phyloP scores from a whole-genome alignment of 192 early-diverging fungal genomes.

The Coemansia sp. region DNA sequence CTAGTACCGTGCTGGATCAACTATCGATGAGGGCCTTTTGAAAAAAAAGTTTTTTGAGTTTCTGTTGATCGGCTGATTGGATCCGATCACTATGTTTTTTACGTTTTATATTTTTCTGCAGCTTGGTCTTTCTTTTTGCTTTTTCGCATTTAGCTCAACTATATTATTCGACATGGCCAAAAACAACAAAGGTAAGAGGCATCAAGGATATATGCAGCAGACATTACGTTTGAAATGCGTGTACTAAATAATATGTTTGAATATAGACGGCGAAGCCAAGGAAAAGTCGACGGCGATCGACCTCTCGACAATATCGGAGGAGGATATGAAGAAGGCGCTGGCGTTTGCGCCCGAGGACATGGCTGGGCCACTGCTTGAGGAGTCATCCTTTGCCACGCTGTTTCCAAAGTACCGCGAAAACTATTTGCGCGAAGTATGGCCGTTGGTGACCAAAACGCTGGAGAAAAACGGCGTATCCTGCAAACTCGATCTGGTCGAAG shows the following conservation, averaged over 20 bases:
- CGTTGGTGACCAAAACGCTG: constrained; percentile 76
- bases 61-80: neutral
- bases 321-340: constrained; percentile 78
- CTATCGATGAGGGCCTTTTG: no score
- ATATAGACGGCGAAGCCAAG: constrained; percentile 9
- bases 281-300: constrained; percentile 38
- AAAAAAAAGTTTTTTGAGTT: no score
- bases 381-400: constrained; percentile 94
- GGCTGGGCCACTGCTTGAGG: constrained; percentile 77
- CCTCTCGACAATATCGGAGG: constrained; percentile 34
- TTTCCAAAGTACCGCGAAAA: constrained; percentile 98
- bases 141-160: neutral
- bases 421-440: constrained; percentile 91
- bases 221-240: neutral
- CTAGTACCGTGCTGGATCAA: no score
- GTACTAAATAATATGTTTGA: neutral
- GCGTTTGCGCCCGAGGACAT: constrained; percentile 78
- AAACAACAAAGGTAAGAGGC: constrained; percentile 11
- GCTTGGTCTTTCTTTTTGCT: neutral
- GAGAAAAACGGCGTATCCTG: constrained; percentile 86
- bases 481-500: constrained; percentile 92
- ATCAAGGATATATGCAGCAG: neutral
- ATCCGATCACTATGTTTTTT: constrained; percentile 1
- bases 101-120: neutral
- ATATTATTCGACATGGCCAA: constrained; percentile 4